Evolutionary conservation across 257 asterid genomes (phyloP).

Genomic region (Anisodus tanguticus): DNA sequence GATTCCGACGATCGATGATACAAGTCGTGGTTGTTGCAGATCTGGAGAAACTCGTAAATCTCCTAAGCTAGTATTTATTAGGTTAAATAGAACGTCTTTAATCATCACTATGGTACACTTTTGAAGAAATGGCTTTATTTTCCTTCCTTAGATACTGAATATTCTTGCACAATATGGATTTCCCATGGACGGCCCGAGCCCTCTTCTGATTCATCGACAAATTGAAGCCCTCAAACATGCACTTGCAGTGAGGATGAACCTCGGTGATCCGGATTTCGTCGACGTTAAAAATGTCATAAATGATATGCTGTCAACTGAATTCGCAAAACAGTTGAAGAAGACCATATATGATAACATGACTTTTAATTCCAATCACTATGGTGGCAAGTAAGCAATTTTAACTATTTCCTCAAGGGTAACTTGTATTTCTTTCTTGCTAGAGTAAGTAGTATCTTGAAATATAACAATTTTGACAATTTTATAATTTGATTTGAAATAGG

Average conservation of each 20-base stretch:
- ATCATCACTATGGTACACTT: too few species aligned
- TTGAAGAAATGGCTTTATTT: not conserved
- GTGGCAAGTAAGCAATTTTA: slow-evolving; percentile 55
- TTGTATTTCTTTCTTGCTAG: not conserved
- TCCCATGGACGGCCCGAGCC: slow-evolving; percentile 35
- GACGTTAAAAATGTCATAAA: slow-evolving; percentile 35
- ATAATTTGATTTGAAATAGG: slow-evolving; percentile 41
- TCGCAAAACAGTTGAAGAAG: slow-evolving; percentile 51
- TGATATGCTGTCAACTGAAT: slow-evolving; percentile 58
- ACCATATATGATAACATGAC: slow-evolving; percentile 57
- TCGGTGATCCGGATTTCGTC: slow-evolving; percentile 71
- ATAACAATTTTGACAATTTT: not conserved
- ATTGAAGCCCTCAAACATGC: slow-evolving; percentile 74
- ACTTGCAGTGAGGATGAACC: slow-evolving; percentile 61
- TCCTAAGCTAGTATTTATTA: too few species aligned
- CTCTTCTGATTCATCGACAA: slow-evolving; percentile 58
- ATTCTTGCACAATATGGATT: slow-evolving; percentile 58
- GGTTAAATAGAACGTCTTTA: too few species aligned
- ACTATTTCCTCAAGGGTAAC: not conserved
- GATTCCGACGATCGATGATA: too few species aligned
- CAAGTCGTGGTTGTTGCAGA: too few species aligned
- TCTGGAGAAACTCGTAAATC: too few species aligned
- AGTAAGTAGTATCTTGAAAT: not conserved
- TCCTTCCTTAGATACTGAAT: slow-evolving; percentile 52
- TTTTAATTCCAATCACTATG: slow-evolving; percentile 59